phyloP scores from a whole-genome alignment of 306 rosid species.

The Begonia peltatifolia region DNA sequence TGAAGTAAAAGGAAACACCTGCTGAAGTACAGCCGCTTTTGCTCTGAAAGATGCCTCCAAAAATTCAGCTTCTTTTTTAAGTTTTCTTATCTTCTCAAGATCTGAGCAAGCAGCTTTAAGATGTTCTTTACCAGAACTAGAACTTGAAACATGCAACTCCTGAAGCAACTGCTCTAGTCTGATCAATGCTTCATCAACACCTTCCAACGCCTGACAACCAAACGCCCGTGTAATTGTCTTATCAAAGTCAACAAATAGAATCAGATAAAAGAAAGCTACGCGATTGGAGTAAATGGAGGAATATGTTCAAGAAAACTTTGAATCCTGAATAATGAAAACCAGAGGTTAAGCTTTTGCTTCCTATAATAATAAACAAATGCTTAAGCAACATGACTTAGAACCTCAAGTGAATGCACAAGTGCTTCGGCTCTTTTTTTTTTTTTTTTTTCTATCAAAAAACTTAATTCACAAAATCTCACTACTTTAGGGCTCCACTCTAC shows the following conservation, averaged over 20 bases:
- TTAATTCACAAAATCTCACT: no score
- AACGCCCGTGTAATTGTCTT: slow-evolving; percentile 11
- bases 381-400: no score
- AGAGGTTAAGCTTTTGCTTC: no score
- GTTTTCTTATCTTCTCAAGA: slow-evolving; percentile 91
- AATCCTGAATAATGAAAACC: no score
- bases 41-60: slow-evolving; percentile 93
- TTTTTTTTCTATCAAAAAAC: no score
- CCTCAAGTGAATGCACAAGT: no score
- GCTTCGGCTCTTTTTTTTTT: no score
- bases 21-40: slow-evolving; percentile 77
- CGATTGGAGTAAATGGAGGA: no score
- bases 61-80: slow-evolving; percentile 92
- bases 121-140: slow-evolving; percentile 84
- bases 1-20: slow-evolving; percentile 25
- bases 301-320: no score
- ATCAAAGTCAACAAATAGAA: slow-evolving; percentile 7
- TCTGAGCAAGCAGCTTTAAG: slow-evolving; percentile 96
- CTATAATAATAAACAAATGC: no score
- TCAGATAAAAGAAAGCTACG: no score
- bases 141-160: slow-evolving; percentile 71
- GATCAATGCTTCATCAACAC: slow-evolving; percentile 74
- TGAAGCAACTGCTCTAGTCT: slow-evolving; percentile 90
- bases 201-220: slow-evolving; percentile 66
- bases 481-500: no score